Evolutionary conservation across 306 rosid genomes (phyloP).

Genomic region (Dalbergia cochinchinensis): DNA sequence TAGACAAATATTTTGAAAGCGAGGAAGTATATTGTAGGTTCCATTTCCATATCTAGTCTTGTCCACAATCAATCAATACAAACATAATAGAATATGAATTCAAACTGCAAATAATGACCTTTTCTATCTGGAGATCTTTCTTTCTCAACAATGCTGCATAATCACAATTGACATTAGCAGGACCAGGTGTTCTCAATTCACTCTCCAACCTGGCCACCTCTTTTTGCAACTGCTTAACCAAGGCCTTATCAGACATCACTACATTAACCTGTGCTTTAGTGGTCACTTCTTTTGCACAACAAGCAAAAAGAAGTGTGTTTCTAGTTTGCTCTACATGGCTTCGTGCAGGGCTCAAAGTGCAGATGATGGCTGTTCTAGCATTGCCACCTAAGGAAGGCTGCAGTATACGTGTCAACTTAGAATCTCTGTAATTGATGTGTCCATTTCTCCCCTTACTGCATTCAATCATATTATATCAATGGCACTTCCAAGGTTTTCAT

Average conservation of each 20-base stretch:
- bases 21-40: too few species aligned
- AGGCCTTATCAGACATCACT: slow-evolving; percentile 97
- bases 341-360: slow-evolving; percentile 98
- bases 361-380: slow-evolving; percentile 98
- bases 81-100: slow-evolving; percentile 26
- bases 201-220: slow-evolving; percentile 97
- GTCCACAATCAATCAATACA: slow-evolving; percentile 37
- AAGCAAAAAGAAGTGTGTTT: slow-evolving; percentile 97
- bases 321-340: slow-evolving; percentile 98
- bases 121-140: slow-evolving; percentile 95
- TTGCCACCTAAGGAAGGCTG: slow-evolving; percentile 99
- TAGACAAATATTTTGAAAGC: too few species aligned
- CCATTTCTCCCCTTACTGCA: slow-evolving; percentile 94
- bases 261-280: slow-evolving; percentile 98
- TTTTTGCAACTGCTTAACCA: slow-evolving; percentile 95
- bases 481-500: neutral
- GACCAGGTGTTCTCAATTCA: slow-evolving; percentile 83
- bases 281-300: slow-evolving; percentile 97
- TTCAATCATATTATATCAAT: slow-evolving; percentile 43
- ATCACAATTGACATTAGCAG: slow-evolving; percentile 70
- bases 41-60: neutral
- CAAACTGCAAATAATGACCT: slow-evolving; percentile 62
- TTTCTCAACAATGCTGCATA: slow-evolving; percentile 75
- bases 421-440: slow-evolving; percentile 96
- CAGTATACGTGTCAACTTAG: slow-evolving; percentile 93